These are phyloP conservation scores for Penicillium verhagenii DNA, from an alignment of 495 filamentous ascomycete genomes.

Conservation along the genomic window DNA sequence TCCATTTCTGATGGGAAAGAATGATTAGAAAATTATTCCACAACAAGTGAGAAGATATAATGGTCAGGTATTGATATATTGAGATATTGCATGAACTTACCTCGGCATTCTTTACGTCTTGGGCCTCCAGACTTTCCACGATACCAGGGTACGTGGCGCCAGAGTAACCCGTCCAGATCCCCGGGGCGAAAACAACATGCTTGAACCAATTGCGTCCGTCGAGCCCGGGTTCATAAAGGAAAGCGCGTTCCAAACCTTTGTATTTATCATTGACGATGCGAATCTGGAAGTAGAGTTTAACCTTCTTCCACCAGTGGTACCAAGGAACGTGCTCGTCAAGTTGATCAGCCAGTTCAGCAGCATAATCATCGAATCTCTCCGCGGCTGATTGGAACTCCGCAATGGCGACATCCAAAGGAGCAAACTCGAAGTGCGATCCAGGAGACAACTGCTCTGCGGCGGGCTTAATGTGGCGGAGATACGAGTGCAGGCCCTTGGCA, in stretches of 20 bases:
- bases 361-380: slow-evolving; percentile 51
- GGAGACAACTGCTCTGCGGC: slow-evolving; percentile 32
- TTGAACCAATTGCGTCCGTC: slow-evolving; percentile 65
- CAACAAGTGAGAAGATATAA: no score
- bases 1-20: slow-evolving; percentile 40
- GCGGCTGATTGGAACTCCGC: slow-evolving; percentile 46
- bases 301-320: slow-evolving; percentile 74
- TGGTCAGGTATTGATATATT: no score
- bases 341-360: slow-evolving; percentile 50
- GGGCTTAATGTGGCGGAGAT: slow-evolving; percentile 55
- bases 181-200: slow-evolving; percentile 70
- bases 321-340: slow-evolving; percentile 60
- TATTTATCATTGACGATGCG: slow-evolving; percentile 58
- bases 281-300: slow-evolving; percentile 57
- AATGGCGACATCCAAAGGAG: slow-evolving; percentile 47
- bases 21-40: slow-evolving; percentile 9
- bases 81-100: no score
- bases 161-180: slow-evolving; percentile 85
- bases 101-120: slow-evolving; percentile 46
- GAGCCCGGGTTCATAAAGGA: slow-evolving; percentile 56
- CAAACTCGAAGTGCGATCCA: slow-evolving; percentile 40
- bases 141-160: slow-evolving; percentile 68
- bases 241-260: slow-evolving; percentile 61
- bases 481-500: slow-evolving; percentile 39
- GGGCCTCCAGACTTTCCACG: slow-evolving; percentile 58